phyloP scores from a whole-genome alignment of 768 basidiomycete species.

The Heimioporus sp. region DNA sequence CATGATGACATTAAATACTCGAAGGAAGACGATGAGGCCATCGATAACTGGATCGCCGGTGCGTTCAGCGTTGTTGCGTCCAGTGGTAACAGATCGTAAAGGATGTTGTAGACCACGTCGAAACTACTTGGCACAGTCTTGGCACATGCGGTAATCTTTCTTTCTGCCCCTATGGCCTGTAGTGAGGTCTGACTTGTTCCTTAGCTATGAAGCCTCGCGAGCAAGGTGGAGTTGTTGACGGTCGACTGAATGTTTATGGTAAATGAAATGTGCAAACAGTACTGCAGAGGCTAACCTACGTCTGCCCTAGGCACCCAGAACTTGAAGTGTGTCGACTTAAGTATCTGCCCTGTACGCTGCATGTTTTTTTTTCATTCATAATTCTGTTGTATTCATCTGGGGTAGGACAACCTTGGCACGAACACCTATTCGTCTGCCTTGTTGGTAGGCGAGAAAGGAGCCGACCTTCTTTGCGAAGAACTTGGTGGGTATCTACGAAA shows the following conservation, averaged over 20 bases:
- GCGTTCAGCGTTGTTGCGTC: background rate
- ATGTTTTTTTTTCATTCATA: background rate
- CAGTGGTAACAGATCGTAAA: background rate
- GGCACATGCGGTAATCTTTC: conserved; percentile 37
- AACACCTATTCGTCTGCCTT: conserved; percentile 74
- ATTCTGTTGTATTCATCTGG: background rate
- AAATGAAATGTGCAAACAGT: conserved; percentile 8
- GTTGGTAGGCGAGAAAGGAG: conserved; percentile 69
- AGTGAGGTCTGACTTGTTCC: background rate
- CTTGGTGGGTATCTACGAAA: conserved; percentile 42
- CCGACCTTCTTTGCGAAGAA: conserved; percentile 57
- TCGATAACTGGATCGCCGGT: conserved; percentile 65
- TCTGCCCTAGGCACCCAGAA: conserved; percentile 50
- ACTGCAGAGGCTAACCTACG: background rate
- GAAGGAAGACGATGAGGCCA: conserved; percentile 66
- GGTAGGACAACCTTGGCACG: conserved; percentile 67
- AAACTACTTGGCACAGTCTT: conserved; percentile 76
- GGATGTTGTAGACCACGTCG: conserved; percentile 50
- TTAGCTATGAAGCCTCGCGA: conserved; percentile 61
- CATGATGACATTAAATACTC: conserved; percentile 66
- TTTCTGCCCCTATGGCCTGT: background rate
- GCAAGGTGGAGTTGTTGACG: conserved; percentile 66
- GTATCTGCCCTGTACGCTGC: conserved; percentile 64
- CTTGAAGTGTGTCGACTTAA: conserved; percentile 66
- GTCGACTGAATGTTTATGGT: conserved; percentile 58